These are phyloP conservation scores for Penicillium janthinellum DNA, from an alignment of 2,329 filamentous ascomycete species.

Conservation along the genomic window DNA sequence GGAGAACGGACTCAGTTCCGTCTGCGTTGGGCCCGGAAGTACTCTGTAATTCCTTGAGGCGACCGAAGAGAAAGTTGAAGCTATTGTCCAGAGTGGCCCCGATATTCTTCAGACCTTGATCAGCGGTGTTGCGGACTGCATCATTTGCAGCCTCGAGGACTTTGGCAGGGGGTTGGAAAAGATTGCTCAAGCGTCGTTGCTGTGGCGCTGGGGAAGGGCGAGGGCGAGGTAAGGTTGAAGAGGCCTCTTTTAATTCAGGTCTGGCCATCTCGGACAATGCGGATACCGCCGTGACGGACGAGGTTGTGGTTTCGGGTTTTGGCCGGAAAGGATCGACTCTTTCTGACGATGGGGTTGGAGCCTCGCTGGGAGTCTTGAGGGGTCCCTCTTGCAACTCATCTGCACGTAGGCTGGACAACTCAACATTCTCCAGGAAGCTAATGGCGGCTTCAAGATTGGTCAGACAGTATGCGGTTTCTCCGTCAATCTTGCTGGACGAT, in stretches of 20 bases:
- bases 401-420: slow-evolving; percentile 81
- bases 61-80: slow-evolving; percentile 89
- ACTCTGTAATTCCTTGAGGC: slow-evolving; percentile 68
- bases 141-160: slow-evolving; percentile 82
- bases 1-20: slow-evolving; percentile 57
- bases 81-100: slow-evolving; percentile 87
- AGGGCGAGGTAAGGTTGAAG: slow-evolving; percentile 38
- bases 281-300: slow-evolving; percentile 33
- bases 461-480: slow-evolving; percentile 92
- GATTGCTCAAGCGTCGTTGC: slow-evolving; percentile 77
- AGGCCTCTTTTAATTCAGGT: slow-evolving; percentile 32
- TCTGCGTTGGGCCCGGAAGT: slow-evolving; percentile 52
- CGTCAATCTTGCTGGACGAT: slow-evolving; percentile 80
- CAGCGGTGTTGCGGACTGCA: slow-evolving; percentile 81
- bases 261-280: slow-evolving; percentile 35
- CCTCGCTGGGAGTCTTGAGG: slow-evolving; percentile 53
- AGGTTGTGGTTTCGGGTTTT: slow-evolving; percentile 28
- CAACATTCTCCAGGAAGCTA: slow-evolving; percentile 91
- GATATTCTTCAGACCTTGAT: slow-evolving; percentile 90
- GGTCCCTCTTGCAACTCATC: slow-evolving; percentile 74
- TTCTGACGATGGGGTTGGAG: slow-evolving; percentile 28
- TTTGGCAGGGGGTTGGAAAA: slow-evolving; percentile 81
- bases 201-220: slow-evolving; percentile 50
- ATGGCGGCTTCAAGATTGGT: slow-evolving; percentile 95
- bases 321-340: slow-evolving; percentile 29